A percentile compares a stretch with the other conserved stretches of the same genome.
These are phyloP conservation scores for Aeschynomene evenia DNA, from an alignment of 306 rosid species.

Conservation along the genomic window DNA sequence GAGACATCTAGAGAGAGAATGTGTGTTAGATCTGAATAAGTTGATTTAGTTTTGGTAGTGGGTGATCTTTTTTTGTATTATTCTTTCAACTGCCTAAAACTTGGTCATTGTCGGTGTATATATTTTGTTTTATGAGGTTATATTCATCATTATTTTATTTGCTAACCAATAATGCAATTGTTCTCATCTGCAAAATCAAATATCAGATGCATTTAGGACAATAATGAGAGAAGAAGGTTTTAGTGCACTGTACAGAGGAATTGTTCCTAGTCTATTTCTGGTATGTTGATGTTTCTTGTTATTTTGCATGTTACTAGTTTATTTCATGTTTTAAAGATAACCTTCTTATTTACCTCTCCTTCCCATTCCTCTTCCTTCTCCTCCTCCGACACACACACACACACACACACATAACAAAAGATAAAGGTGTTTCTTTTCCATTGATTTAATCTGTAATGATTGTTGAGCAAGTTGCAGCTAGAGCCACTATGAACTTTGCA, in stretches of 20 bases:
- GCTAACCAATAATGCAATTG: slow-evolving; percentile 17
- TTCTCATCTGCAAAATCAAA: slow-evolving; percentile 23
- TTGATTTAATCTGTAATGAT: not conserved
- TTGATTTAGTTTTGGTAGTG: not conserved
- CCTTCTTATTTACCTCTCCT: not conserved
- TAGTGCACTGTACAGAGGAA: slow-evolving; percentile 80
- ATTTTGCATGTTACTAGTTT: slow-evolving; percentile 19
- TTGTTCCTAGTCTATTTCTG: slow-evolving; percentile 85
- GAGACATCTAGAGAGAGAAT: no score
- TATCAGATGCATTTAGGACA: slow-evolving; percentile 93
- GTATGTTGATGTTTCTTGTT: slow-evolving; percentile 49
- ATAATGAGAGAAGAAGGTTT: slow-evolving; percentile 82
- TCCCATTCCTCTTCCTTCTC: no score
- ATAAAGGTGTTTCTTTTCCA: not conserved
- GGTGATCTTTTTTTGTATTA: not conserved
- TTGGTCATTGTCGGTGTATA: not conserved
- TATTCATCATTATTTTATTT: slow-evolving; percentile 21
- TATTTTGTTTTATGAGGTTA: slow-evolving; percentile 15
- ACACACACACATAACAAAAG: not conserved
- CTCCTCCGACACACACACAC: no score
- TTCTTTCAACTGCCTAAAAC: slow-evolving; percentile 6
- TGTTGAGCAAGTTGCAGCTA: not conserved
- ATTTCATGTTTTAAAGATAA: slow-evolving; percentile 19
- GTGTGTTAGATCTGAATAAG: no score
- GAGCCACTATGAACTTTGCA: not conserved